Percentiles rank a stretch among this genome's conserved stretches.
Conservation (phyloP, 75 land plant genomes). For the Azolla pinnata region DNA sequence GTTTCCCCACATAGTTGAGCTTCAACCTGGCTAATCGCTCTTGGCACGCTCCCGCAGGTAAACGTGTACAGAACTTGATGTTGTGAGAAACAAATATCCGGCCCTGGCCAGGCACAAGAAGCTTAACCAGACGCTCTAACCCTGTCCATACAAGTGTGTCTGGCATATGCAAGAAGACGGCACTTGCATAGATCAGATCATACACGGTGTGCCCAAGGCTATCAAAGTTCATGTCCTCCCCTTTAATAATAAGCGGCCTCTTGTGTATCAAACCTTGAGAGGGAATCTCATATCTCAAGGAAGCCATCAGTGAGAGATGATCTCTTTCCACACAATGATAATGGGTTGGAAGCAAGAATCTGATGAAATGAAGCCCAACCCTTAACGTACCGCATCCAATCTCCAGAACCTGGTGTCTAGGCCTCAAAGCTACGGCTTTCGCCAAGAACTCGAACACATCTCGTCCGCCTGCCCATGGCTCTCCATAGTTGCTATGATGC, state of each 20-base stretch:
- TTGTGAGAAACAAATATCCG: slow-evolving; percentile 82
- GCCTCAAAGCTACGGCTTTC: slow-evolving; percentile 25
- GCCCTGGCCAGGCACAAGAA: slow-evolving; percentile 42
- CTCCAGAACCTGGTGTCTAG: slow-evolving; percentile 53
- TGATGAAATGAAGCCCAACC: slow-evolving; percentile 77
- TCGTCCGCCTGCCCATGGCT: slow-evolving; percentile 93
- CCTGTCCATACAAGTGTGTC: slow-evolving; percentile 78
- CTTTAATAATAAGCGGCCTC: slow-evolving; percentile 52
- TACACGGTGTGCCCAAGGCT: slow-evolving; percentile 38
- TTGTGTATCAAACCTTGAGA: slow-evolving; percentile 69
- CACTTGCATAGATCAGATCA: slow-evolving; percentile 87
- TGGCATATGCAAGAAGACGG: slow-evolving; percentile 89
- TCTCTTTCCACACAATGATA: slow-evolving; percentile 76
- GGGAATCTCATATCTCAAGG: slow-evolving; percentile 75
- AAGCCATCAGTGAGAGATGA: slow-evolving; percentile 75
- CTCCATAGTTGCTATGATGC: slow-evolving; percentile 95
- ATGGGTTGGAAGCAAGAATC: slow-evolving; percentile 39
- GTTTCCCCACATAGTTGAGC: slow-evolving; percentile 68
- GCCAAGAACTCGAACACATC: slow-evolving; percentile 91
- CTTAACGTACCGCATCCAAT: slow-evolving; percentile 86
- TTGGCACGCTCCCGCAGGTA: slow-evolving; percentile 48
- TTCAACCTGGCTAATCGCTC: slow-evolving; percentile 43
- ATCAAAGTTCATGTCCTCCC: slow-evolving; percentile 57
- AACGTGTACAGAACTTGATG: slow-evolving; percentile 77
- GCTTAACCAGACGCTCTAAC: slow-evolving; percentile 44